These are phyloP conservation scores for Zygnema circumcarinatum DNA, from an alignment of 139 green algal species.

Conservation along the genomic window DNA sequence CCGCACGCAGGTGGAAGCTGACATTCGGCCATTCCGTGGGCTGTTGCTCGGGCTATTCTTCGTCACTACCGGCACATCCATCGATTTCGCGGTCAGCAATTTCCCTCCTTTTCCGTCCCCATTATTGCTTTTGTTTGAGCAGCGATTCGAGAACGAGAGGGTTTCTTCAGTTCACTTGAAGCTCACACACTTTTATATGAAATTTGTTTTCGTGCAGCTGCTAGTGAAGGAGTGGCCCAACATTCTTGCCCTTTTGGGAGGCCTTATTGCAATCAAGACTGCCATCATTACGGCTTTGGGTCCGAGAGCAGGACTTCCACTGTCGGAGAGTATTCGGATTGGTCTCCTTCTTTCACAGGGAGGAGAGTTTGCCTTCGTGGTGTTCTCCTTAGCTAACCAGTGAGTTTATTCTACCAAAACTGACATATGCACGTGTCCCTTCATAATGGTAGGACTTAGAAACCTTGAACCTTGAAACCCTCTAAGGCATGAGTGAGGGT, in stretches of 20 bases:
- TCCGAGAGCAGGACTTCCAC: slow-evolving; percentile 79
- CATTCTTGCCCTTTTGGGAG: slow-evolving; percentile 74
- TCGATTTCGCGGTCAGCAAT: slow-evolving; percentile 42
- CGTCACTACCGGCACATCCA: slow-evolving; percentile 69
- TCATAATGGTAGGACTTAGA: too few species aligned
- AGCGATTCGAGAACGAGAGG: neutral
- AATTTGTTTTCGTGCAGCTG: too few species aligned
- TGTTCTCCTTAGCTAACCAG: slow-evolving; percentile 79
- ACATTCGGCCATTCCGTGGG: slow-evolving; percentile 98
- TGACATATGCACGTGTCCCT: neutral
- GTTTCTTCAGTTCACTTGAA: neutral
- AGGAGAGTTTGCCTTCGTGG: slow-evolving; percentile 98
- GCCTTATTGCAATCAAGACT: slow-evolving; percentile 88
- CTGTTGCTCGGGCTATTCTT: slow-evolving; percentile 99
- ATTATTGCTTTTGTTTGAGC: neutral
- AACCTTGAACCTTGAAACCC: too few species aligned
- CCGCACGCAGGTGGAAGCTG: slow-evolving; percentile 94
- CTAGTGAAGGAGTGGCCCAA: slow-evolving; percentile 75
- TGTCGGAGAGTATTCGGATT: slow-evolving; percentile 79
- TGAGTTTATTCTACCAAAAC: too few species aligned
- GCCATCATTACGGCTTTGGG: slow-evolving; percentile 78
- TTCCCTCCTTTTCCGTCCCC: neutral
- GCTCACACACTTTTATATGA: neutral
- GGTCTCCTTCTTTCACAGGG: slow-evolving; percentile 91
- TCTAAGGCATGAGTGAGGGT: too few species aligned